Conservation (phyloP, 2,329 filamentous ascomycete genomes). For the Pestalotiopsis sp. region DNA sequence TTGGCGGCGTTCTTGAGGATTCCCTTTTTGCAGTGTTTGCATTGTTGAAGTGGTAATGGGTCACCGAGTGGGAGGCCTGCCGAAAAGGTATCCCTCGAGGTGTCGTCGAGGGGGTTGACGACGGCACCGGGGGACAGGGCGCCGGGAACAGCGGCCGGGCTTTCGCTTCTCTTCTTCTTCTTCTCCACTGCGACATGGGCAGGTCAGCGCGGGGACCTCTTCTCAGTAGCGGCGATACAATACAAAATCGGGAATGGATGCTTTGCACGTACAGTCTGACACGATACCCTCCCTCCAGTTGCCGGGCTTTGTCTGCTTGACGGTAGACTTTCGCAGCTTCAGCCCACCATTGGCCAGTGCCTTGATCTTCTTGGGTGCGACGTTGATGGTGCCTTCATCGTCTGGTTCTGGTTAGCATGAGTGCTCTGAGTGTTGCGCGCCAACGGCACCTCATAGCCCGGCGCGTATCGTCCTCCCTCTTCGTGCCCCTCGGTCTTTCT, state of each 20-base stretch:
- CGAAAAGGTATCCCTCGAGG: conserved; percentile 74
- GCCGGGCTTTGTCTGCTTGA: conserved; percentile 65
- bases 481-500: neutral
- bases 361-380: conserved; percentile 58
- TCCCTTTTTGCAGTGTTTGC: conserved; percentile 93
- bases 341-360: conserved; percentile 47
- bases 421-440: neutral
- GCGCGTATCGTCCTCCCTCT: too few relatives aligned
- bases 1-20: conserved; percentile 74
- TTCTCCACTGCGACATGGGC: conserved; percentile 33
- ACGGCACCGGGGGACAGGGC: conserved; percentile 52
- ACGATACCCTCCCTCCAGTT: conserved; percentile 72
- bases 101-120: conserved; percentile 72
- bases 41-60: conserved; percentile 74
- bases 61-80: conserved; percentile 83
- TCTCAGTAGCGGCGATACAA: neutral
- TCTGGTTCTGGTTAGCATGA: conserved; percentile 34
- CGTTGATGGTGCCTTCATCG: conserved; percentile 63
- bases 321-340: conserved; percentile 63
- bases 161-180: conserved; percentile 46
- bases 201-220: neutral
- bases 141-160: conserved; percentile 39
- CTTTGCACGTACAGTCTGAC: conserved; percentile 53
- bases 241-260: neutral
- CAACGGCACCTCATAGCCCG: too few relatives aligned